Conservation (phyloP, 2,329 filamentous ascomycete species). For the Colletotrichum costaricense region DNA sequence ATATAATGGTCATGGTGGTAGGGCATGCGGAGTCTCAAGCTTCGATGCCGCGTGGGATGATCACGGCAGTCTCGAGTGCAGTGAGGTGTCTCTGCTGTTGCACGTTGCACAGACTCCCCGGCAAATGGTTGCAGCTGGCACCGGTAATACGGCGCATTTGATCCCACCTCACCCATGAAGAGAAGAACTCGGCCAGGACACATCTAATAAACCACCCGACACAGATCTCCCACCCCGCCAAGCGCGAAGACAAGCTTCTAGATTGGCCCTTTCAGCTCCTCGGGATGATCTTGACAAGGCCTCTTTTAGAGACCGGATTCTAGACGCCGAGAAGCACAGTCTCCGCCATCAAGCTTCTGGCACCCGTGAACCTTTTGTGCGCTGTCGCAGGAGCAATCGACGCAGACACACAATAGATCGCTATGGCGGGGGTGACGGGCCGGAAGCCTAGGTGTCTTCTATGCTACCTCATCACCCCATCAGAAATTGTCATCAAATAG, state of each 20-base stretch:
- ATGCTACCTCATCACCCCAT: too few species aligned
- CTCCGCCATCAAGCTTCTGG: not conserved
- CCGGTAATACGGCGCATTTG: not conserved
- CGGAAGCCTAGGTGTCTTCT: not conserved
- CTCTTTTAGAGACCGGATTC: not conserved
- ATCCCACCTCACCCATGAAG: too few species aligned
- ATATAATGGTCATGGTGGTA: accelerated
- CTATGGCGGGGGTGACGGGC: not conserved
- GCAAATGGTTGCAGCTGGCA: not conserved
- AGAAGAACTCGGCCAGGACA: not conserved
- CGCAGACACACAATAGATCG: not conserved
- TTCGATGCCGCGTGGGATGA: not conserved
- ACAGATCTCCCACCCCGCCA: not conserved
- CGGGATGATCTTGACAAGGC: too few species aligned
- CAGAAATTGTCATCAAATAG: too few species aligned
- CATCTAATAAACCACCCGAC: not conserved
- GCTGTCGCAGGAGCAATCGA: not conserved
- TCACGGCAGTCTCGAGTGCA: too few species aligned
- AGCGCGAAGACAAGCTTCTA: not conserved
- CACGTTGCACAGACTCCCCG: not conserved
- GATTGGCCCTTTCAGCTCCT: not conserved
- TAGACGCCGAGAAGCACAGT: not conserved
- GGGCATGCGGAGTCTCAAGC: not conserved
- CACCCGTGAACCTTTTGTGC: not conserved
- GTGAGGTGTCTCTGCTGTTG: not conserved